Conservation (phyloP, 495 filamentous ascomycete species). For the Xylaria flabelliformis region DNA sequence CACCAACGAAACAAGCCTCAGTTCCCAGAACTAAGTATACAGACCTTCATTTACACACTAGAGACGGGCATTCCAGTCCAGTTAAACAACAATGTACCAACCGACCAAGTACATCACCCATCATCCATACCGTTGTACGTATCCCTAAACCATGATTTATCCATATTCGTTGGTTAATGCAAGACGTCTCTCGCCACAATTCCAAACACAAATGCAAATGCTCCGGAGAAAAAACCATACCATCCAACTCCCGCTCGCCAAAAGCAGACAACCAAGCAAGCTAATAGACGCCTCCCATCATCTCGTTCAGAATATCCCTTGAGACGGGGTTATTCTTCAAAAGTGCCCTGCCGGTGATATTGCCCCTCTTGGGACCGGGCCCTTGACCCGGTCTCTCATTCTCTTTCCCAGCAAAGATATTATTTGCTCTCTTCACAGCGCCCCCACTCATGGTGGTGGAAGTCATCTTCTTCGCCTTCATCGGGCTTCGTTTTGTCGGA, state of each 20-base stretch:
- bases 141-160: constrained; percentile 12
- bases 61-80: neutral
- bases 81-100: neutral
- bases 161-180: neutral
- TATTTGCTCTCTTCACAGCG: constrained; percentile 10
- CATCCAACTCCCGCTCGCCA: neutral
- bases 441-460: neutral
- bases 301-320: constrained; percentile 57
- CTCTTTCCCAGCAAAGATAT: constrained; percentile 37
- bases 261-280: neutral
- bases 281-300: constrained; percentile 47
- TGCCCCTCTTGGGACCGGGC: constrained; percentile 39
- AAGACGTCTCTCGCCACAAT: neutral
- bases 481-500: constrained; percentile 32
- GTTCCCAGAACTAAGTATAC: neutral
- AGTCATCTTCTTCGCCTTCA: constrained; percentile 21
- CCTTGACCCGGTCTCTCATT: constrained; percentile 33
- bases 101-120: neutral
- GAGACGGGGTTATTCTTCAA: constrained; percentile 51
- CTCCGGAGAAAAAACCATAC: neutral
- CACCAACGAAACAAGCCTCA: neutral
- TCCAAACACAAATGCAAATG: constrained; percentile 1
- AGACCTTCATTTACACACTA: neutral
- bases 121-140: neutral
- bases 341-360: constrained; percentile 46